These are phyloP conservation scores for Scheffersomyces cryptocercus DNA, from an alignment of 1,139 yeast genomes.

Conservation along the genomic window DNA sequence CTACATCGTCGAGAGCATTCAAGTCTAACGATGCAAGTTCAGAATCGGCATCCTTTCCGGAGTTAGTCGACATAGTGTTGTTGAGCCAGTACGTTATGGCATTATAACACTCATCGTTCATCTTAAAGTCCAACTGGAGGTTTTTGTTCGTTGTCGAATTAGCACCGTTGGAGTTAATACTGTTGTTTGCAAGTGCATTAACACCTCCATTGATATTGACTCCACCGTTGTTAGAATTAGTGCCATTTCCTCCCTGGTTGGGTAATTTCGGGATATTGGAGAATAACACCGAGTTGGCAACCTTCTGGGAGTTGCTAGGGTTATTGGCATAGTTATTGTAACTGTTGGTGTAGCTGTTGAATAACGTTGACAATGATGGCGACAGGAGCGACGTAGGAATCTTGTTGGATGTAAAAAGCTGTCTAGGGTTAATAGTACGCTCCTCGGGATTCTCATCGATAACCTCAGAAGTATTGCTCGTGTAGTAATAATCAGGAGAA, in stretches of 20 bases:
- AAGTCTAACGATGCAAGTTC: slow-evolving; percentile 1
- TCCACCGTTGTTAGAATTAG: slow-evolving; percentile 3
- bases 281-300: too few relatives aligned
- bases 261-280: slow-evolving; percentile 12
- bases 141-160: slow-evolving; percentile 2
- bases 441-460: slow-evolving; percentile 4
- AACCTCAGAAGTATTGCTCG: slow-evolving; percentile 1
- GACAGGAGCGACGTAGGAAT: slow-evolving; percentile 16
- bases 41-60: neutral
- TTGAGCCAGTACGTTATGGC: slow-evolving; percentile 43
- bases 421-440: slow-evolving; percentile 23
- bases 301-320: slow-evolving; percentile 1
- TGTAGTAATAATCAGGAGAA: slow-evolving; percentile 10
- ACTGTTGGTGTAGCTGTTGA: slow-evolving; percentile 7
- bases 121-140: slow-evolving; percentile 28
- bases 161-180: neutral
- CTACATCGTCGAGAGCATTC: slow-evolving; percentile 4
- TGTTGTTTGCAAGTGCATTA: neutral
- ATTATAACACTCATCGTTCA: slow-evolving; percentile 44
- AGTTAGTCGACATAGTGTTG: slow-evolving; percentile 11
- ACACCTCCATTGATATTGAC: neutral
- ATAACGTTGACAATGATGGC: slow-evolving; percentile 20
- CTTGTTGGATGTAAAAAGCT: slow-evolving; percentile 14
- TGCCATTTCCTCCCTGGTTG: slow-evolving; percentile 8
- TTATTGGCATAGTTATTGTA: slow-evolving; percentile 1